Percentiles rank a stretch among this genome's conserved stretches.
Evolutionary conservation across 2,329 filamentous ascomycete species (phyloP).

Genomic region (Diaporthe velutina): DNA sequence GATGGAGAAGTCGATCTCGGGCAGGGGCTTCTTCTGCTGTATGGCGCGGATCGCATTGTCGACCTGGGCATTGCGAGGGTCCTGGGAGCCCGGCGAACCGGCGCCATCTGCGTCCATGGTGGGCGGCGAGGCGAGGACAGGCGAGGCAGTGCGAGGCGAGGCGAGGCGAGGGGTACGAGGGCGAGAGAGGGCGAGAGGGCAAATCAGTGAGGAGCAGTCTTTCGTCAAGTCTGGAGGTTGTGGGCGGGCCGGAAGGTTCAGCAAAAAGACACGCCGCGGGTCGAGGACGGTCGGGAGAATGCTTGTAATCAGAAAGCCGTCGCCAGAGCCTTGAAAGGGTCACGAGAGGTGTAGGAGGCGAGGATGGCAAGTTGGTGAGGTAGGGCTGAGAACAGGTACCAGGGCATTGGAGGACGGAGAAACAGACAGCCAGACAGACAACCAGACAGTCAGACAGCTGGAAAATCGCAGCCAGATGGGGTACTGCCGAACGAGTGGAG

Average conservation of each 20-base stretch:
- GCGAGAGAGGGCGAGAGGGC: slow-evolving; percentile 32
- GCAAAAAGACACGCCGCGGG: neutral
- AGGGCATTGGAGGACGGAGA: slow-evolving; percentile 31
- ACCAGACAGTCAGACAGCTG: slow-evolving; percentile 33
- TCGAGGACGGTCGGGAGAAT: neutral
- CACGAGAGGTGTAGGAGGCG: slow-evolving; percentile 32
- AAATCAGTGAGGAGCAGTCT: slow-evolving; percentile 16
- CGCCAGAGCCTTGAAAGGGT: slow-evolving; percentile 36
- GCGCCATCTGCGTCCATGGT: slow-evolving; percentile 64
- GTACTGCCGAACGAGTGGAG: slow-evolving; percentile 32
- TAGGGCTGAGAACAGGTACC: slow-evolving; percentile 43
- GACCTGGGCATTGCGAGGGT: slow-evolving; percentile 72
- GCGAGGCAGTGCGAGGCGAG: slow-evolving; percentile 19
- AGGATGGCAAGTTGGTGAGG: slow-evolving; percentile 42
- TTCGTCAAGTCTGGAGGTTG: slow-evolving; percentile 11
- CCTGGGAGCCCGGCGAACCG: slow-evolving; percentile 53
- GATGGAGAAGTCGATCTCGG: slow-evolving; percentile 98
- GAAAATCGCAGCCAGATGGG: slow-evolving; percentile 37
- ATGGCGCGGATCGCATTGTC: slow-evolving; percentile 95
- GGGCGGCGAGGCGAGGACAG: slow-evolving; percentile 40
- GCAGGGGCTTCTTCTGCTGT: slow-evolving; percentile 92
- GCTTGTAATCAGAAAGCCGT: slow-evolving; percentile 9
- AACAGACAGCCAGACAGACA: slow-evolving; percentile 22
- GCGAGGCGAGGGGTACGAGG: slow-evolving; percentile 20
- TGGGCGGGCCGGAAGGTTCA: slow-evolving; percentile 3